phyloP scores from a whole-genome alignment of 768 basidiomycete genomes.

The Candolleomyces efflorescens region DNA sequence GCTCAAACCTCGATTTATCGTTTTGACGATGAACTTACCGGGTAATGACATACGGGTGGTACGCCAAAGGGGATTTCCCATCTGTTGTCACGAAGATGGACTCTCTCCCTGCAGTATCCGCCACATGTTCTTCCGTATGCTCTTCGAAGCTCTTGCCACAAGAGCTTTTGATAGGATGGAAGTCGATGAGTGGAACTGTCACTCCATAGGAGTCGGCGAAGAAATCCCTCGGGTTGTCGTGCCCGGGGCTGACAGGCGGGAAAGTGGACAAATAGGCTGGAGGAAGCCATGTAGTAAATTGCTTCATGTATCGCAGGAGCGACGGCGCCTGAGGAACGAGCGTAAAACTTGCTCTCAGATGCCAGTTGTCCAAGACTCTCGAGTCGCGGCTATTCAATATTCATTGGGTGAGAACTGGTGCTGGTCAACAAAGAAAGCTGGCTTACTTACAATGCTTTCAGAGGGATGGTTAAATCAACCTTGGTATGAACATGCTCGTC shows the following conservation, averaged over 20 bases:
- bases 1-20: background rate
- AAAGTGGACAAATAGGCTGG: conserved; percentile 4
- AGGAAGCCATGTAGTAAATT: conserved; percentile 29
- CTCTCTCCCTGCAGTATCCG: conserved; percentile 10
- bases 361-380: conserved; percentile 20
- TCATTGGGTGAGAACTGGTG: background rate
- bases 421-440: background rate
- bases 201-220: too few relatives aligned
- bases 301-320: conserved; percentile 20
- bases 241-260: background rate
- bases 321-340: conserved; percentile 30
- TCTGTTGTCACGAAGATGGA: conserved; percentile 6
- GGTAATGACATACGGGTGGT: conserved; percentile 34
- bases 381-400: conserved; percentile 14
- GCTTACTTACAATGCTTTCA: conserved; percentile 25
- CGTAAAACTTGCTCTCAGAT: conserved; percentile 33
- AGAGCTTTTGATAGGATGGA: conserved; percentile 14
- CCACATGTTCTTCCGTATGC: conserved; percentile 1
- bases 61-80: conserved; percentile 12
- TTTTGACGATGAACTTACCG: conserved; percentile 17
- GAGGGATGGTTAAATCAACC: conserved; percentile 24
- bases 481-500: conserved; percentile 20
- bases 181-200: too few relatives aligned
- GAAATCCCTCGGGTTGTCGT: too few relatives aligned
- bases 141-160: conserved; percentile 12